Evolutionary conservation across 768 basidiomycete genomes (phyloP).

Genomic region (Neoboletus subvelutipes): DNA sequence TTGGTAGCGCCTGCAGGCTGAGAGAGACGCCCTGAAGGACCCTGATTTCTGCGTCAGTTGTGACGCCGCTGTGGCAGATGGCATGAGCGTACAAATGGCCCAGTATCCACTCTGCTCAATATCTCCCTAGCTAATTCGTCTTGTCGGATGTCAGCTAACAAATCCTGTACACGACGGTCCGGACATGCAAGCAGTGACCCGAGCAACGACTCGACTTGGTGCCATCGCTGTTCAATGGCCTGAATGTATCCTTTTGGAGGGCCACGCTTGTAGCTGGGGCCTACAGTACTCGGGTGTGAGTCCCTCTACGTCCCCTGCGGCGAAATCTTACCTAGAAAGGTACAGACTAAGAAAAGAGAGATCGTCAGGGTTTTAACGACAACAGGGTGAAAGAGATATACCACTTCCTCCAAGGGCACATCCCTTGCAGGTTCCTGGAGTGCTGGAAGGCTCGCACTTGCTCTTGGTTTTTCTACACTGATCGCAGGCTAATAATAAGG

Average conservation of each 20-base stretch:
- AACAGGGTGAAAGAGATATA: slow-evolving; percentile 28
- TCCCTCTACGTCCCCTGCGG: neutral
- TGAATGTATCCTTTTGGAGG: slow-evolving; percentile 91
- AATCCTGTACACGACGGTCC: slow-evolving; percentile 59
- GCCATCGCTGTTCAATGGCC: slow-evolving; percentile 89
- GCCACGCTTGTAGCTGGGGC: slow-evolving; percentile 79
- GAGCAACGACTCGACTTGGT: slow-evolving; percentile 88
- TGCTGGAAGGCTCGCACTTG: slow-evolving; percentile 67
- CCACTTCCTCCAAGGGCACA: slow-evolving; percentile 57
- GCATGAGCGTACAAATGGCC: slow-evolving; percentile 63
- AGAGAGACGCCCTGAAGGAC: slow-evolving; percentile 62
- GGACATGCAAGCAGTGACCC: slow-evolving; percentile 76
- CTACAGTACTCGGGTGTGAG: slow-evolving; percentile 35
- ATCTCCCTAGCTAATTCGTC: slow-evolving; percentile 81
- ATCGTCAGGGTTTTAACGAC: slow-evolving; percentile 10
- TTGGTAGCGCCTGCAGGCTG: slow-evolving; percentile 65
- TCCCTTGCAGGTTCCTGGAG: slow-evolving; percentile 58
- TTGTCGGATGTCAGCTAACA: slow-evolving; percentile 62
- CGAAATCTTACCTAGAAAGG: slow-evolving; percentile 53
- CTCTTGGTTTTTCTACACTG: slow-evolving; percentile 87
- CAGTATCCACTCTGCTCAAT: slow-evolving; percentile 69
- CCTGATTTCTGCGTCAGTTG: slow-evolving; percentile 41
- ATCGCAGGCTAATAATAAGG: slow-evolving; percentile 63
- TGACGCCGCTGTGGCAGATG: neutral
- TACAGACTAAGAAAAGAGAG: slow-evolving; percentile 49